Evolutionary conservation across 805 yeast genomes (phyloP).

Genomic region (Yamadazyma laniorum): DNA sequence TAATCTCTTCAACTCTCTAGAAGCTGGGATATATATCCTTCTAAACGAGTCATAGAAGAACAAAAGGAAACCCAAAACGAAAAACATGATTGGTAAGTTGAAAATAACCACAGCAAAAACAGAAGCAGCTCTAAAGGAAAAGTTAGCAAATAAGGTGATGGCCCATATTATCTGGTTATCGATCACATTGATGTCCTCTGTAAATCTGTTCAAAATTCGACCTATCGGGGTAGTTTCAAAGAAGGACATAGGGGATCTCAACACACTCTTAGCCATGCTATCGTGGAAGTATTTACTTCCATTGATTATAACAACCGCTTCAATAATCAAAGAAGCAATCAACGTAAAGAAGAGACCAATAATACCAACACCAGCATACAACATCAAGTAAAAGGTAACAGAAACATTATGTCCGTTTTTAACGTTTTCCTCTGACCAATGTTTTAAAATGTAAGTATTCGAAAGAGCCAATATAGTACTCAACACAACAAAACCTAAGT

Average conservation of each 20-base stretch:
- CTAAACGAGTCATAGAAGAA: constrained; percentile 32
- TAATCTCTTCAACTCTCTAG: constrained; percentile 34
- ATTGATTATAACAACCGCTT: constrained; percentile 29
- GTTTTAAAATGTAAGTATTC: constrained; percentile 30
- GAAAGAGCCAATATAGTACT: constrained; percentile 20
- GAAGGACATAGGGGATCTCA: constrained; percentile 42
- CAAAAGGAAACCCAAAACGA: constrained; percentile 25
- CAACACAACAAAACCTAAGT: constrained; percentile 20
- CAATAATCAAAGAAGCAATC: constrained; percentile 27
- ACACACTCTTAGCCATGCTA: constrained; percentile 31
- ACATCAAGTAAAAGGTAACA: constrained; percentile 23
- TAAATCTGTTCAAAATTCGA: constrained; percentile 37
- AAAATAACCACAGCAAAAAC: constrained; percentile 30
- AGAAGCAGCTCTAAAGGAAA: constrained; percentile 23
- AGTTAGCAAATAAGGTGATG: constrained; percentile 22
- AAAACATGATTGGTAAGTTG: constrained; percentile 32
- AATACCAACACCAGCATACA: constrained; percentile 29
- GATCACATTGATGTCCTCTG: constrained; percentile 34
- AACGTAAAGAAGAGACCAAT: constrained; percentile 26
- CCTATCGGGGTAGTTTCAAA: constrained; percentile 44
- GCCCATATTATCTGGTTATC: constrained; percentile 35
- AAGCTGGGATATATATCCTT: constrained; percentile 31
- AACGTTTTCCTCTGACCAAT: constrained; percentile 36
- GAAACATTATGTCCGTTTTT: constrained; percentile 23
- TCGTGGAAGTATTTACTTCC: constrained; percentile 37